A percentile compares a stretch with the other conserved stretches of the same genome.
Evolutionary conservation across 1,284 basidiomycete species (phyloP).

Genomic region (Ganoderma meredithae): DNA sequence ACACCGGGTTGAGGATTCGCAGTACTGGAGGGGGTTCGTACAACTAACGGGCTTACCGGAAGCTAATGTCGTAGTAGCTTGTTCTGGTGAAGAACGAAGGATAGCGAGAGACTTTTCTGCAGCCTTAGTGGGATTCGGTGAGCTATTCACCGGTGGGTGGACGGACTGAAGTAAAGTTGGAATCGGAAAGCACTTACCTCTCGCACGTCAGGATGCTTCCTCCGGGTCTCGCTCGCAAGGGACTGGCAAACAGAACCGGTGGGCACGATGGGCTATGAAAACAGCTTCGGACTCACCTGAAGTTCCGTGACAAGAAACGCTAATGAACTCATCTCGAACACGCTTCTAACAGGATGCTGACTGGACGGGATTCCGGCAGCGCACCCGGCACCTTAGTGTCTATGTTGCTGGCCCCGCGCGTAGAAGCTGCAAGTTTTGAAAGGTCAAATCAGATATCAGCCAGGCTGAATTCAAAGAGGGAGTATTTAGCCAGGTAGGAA

Average conservation of each 20-base stretch:
- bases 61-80: constrained; percentile 66
- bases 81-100: constrained; percentile 76
- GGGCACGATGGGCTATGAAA: neutral
- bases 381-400: neutral
- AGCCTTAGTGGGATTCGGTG: constrained; percentile 53
- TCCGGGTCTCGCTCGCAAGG: constrained; percentile 80
- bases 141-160: neutral
- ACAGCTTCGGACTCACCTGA: constrained; percentile 47
- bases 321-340: constrained; percentile 54
- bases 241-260: constrained; percentile 50
- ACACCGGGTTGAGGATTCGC: neutral
- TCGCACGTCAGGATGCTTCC: constrained; percentile 84
- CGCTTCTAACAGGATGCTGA: constrained; percentile 3
- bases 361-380: neutral
- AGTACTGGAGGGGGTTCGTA: neutral
- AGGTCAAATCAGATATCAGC: neutral
- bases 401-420: neutral
- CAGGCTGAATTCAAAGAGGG: neutral
- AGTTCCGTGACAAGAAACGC: constrained; percentile 62
- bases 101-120: constrained; percentile 87
- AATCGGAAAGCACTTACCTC: constrained; percentile 58
- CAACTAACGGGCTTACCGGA: constrained; percentile 55
- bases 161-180: neutral
- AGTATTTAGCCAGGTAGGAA: neutral
- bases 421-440: neutral